Evolutionary conservation across 768 basidiomycete species (phyloP).

Genomic region (Tremella fuciformis): DNA sequence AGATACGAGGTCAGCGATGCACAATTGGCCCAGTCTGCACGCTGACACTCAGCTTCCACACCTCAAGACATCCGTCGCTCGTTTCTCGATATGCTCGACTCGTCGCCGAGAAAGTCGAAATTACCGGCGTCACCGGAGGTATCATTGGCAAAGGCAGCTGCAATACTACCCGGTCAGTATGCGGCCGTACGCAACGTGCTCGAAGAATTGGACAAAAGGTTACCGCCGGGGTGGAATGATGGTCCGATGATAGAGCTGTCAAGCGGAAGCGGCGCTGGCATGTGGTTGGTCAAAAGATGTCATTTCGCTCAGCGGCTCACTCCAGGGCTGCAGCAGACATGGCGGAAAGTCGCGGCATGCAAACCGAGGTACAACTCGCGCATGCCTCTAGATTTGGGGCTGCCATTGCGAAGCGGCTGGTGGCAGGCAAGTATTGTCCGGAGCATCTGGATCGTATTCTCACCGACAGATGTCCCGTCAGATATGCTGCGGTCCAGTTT

Average conservation of each 20-base stretch:
- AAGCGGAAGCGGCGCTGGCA: slow-evolving; percentile 40
- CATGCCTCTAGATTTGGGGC: slow-evolving; percentile 14
- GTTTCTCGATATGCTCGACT: slow-evolving; percentile 22
- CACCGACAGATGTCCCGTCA: slow-evolving; percentile 6
- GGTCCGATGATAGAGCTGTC: slow-evolving; percentile 36
- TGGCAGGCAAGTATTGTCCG: slow-evolving; percentile 2
- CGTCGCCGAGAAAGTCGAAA: slow-evolving; percentile 9
- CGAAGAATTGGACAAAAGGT: slow-evolving; percentile 36
- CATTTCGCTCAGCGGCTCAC: too few species aligned
- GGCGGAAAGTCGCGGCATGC: neutral
- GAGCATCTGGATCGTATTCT: slow-evolving; percentile 10
- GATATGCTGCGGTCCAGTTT: neutral
- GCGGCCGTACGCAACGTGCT: slow-evolving; percentile 46
- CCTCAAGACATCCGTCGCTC: slow-evolving; percentile 29
- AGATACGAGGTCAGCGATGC: slow-evolving; percentile 56
- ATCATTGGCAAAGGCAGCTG: slow-evolving; percentile 39
- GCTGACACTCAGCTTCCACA: slow-evolving; percentile 20
- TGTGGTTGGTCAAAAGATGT: slow-evolving; percentile 42
- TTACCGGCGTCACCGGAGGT: slow-evolving; percentile 13
- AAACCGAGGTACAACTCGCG: slow-evolving; percentile 9
- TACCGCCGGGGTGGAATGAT: slow-evolving; percentile 39
- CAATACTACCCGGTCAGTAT: slow-evolving; percentile 46
- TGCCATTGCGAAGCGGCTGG: slow-evolving; percentile 12
- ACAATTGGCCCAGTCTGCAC: neutral
- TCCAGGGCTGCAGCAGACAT: neutral